Evolutionary conservation across 257 asterid genomes (phyloP), one percentile per base, ranked within the genome.

Genomic region (Solanum infundibuliforme): DNA sequence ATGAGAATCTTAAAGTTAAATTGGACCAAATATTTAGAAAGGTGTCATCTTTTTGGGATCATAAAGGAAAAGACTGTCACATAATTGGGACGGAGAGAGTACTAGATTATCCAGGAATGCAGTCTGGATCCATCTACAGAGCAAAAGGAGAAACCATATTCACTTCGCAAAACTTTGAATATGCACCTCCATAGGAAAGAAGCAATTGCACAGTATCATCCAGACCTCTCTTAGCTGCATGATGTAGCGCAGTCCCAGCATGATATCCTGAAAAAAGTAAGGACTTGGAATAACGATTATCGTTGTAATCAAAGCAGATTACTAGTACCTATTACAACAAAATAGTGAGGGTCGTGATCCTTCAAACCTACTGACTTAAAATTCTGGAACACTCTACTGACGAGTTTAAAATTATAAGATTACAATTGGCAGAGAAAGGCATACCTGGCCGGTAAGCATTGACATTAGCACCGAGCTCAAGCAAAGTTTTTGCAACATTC

Each of bases 211-310:
- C 98, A 31, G 98, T 95, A 89, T 92, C 95, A 52, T 95, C 96
- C 74, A 95, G 98, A 55, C 98, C 98, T 88, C 98, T 94, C 92
- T 93, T 94, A 38, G 98, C 95, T 93, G 98, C 99, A 92, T 95
- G 97, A 91, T 97, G 99, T 52, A 97, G 90, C 29, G 98, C 98
- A 71, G 98, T 95, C 66, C 99, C 99, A 60, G 95, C 96, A 83
- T 93, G 93, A n/a, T 92, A 94, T 69, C 98, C 99, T 97, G 90
- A 74, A 90, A 46, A 82, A 60, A 87, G 39, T n/a, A 21, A 84
- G n/a, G 16, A 84, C 16, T 84, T 34, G 41, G 16, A 32, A 12
- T 60, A 31, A 60, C 65, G 55, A 60, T n/a, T 55, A 60, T 35
- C 10, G 2, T 27, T 14, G 65, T 34, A 23, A 34, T 11, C 20